These are phyloP conservation scores for Jacaranda mimosifolia DNA, from an alignment of 257 asterid genomes.

Conservation along the genomic window DNA sequence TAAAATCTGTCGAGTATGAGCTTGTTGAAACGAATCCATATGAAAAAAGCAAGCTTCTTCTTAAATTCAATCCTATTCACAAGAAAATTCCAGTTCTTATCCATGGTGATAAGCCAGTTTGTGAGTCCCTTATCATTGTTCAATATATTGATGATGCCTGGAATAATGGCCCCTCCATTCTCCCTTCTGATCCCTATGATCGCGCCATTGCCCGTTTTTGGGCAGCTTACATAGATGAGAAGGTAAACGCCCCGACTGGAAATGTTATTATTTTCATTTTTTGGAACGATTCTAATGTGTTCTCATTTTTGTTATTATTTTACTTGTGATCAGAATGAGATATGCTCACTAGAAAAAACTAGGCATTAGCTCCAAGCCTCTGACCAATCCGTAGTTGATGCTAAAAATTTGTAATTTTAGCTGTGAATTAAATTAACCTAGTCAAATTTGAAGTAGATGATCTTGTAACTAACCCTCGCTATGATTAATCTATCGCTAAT, in stretches of 20 bases:
- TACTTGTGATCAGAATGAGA: too few species aligned
- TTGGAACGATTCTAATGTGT: too few species aligned
- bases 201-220: constrained; percentile 60
- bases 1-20: constrained; percentile 61
- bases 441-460: too few species aligned
- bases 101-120: constrained; percentile 40
- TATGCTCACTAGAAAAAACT: too few species aligned
- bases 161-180: constrained; percentile 38
- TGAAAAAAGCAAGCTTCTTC: constrained; percentile 49
- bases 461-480: too few species aligned
- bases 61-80: constrained; percentile 57
- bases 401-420: too few species aligned
- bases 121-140: constrained; percentile 56
- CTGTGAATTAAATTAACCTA: too few species aligned
- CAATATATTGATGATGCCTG: constrained; percentile 49
- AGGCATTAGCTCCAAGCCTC: too few species aligned
- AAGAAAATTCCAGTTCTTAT: constrained; percentile 67
- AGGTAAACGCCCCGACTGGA: constrained; percentile 36
- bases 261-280: not conserved
- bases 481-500: too few species aligned
- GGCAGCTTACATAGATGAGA: constrained; percentile 62
- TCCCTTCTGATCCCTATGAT: constrained; percentile 40
- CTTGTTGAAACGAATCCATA: constrained; percentile 36
- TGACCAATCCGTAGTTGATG: too few species aligned
- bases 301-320: too few species aligned